phyloP scores from a whole-genome alignment of 2,329 filamentous ascomycete genomes.

The Mycocentrospora acerina region DNA sequence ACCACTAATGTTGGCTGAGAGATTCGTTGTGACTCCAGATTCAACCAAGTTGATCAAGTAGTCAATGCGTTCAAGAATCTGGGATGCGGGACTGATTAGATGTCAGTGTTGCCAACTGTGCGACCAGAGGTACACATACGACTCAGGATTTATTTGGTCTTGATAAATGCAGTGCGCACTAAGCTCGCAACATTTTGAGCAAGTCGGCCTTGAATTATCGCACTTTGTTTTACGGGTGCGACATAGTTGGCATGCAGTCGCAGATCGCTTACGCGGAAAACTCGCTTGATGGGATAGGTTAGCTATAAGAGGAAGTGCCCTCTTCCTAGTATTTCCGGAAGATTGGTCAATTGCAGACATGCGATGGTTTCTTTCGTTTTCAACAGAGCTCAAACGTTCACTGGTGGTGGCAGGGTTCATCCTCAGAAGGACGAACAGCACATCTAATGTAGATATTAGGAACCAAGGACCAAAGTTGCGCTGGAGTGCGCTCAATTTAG shows the following conservation, averaged over 20 bases:
- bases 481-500: too few relatives aligned
- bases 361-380: too few relatives aligned
- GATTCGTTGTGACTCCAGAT: too few relatives aligned
- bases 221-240: slow-evolving; percentile 14
- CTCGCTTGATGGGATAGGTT: not conserved
- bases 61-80: slow-evolving; percentile 10
- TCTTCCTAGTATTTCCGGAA: too few relatives aligned
- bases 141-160: slow-evolving; percentile 1
- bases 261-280: slow-evolving; percentile 6
- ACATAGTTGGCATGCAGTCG: slow-evolving; percentile 9
- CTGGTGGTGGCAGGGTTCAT: too few relatives aligned
- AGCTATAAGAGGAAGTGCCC: not conserved
- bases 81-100: not conserved
- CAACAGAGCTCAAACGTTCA: too few relatives aligned
- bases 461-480: too few relatives aligned
- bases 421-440: too few relatives aligned
- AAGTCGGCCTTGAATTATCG: slow-evolving; percentile 15
- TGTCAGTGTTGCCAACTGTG: not conserved
- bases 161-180: slow-evolving; percentile 11
- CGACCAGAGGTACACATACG: too few relatives aligned
- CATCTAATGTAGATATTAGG: too few relatives aligned
- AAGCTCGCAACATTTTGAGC: slow-evolving; percentile 12
- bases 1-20: too few relatives aligned
- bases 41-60: slow-evolving; percentile 8
- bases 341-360: too few relatives aligned